These are phyloP conservation scores for Santalum album DNA, from an alignment of 164 flowering plant genomes.

Conservation along the genomic window DNA sequence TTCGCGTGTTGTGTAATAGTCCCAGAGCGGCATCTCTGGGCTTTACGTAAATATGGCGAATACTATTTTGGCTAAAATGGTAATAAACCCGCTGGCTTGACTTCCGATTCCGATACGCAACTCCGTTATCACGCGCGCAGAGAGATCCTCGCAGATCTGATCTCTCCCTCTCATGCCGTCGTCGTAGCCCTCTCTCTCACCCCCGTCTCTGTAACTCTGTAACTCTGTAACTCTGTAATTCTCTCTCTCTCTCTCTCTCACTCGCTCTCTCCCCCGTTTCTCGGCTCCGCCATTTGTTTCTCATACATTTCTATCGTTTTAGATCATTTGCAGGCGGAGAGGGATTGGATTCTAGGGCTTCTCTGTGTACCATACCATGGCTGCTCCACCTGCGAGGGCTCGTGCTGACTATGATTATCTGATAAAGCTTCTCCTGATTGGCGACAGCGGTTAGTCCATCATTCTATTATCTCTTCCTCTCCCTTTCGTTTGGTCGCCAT, in stretches of 20 bases:
- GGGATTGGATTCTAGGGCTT: background rate
- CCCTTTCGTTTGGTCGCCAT: background rate
- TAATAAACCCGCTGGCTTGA: too few species aligned
- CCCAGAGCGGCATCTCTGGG: too few species aligned
- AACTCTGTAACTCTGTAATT: background rate
- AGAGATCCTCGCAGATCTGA: conserved; percentile 1
- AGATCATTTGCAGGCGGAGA: background rate
- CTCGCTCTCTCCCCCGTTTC: background rate
- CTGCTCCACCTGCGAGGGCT: conserved; percentile 5
- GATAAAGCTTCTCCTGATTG: conserved; percentile 3
- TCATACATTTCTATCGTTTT: background rate
- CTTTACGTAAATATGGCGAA: too few species aligned
- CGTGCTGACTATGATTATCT: conserved; percentile 4
- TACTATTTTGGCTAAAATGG: too few species aligned
- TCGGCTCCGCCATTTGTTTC: background rate
- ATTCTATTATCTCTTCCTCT: background rate
- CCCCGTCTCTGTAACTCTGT: background rate
- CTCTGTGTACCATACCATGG: background rate
- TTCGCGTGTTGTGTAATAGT: too few species aligned
- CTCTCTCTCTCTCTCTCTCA: background rate
- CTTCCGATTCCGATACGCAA: too few species aligned
- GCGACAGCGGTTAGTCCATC: conserved; percentile 3
- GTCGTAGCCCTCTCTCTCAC: background rate
- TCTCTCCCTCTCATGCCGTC: background rate
- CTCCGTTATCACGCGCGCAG: background rate